These are phyloP conservation scores for Fusarium haematococcum DNA, from an alignment of 2,329 filamentous ascomycete genomes.

Conservation along the genomic window DNA sequence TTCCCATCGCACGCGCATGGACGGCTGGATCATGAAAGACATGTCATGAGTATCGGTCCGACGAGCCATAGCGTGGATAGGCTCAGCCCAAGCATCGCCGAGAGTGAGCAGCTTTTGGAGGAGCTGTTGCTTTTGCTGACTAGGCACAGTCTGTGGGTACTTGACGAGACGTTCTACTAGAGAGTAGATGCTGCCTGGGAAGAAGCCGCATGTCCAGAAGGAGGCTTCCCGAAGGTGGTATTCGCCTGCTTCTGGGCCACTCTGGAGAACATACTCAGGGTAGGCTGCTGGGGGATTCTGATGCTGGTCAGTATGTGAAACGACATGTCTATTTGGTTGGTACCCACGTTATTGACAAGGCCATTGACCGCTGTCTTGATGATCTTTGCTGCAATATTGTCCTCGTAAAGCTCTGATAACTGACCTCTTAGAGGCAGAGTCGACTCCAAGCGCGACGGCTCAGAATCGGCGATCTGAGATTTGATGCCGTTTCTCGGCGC, in stretches of 20 bases:
- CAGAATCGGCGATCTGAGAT: background rate
- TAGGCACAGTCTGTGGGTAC: slow-evolving; percentile 44
- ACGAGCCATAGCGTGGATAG: slow-evolving; percentile 46
- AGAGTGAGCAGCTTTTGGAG: slow-evolving; percentile 31
- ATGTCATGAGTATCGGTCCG: slow-evolving; percentile 66
- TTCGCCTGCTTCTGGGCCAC: slow-evolving; percentile 24
- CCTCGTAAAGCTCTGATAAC: slow-evolving; percentile 29
- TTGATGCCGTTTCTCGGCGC: background rate
- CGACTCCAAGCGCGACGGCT: background rate
- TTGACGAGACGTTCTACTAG: slow-evolving; percentile 49
- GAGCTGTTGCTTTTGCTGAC: slow-evolving; percentile 32
- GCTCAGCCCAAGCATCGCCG: slow-evolving; percentile 49
- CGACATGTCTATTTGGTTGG: too few relatives aligned
- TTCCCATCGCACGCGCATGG: slow-evolving; percentile 61
- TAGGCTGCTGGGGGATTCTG: slow-evolving; percentile 35
- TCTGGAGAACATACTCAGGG: slow-evolving; percentile 39
- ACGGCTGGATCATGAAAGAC: slow-evolving; percentile 65
- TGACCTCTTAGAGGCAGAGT: background rate
- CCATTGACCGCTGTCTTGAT: slow-evolving; percentile 24
- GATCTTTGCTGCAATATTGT: slow-evolving; percentile 37
- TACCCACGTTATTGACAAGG: slow-evolving; percentile 26
- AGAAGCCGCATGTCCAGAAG: slow-evolving; percentile 56
- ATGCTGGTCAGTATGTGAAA: background rate
- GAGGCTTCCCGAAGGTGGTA: slow-evolving; percentile 36
- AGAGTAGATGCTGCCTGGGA: slow-evolving; percentile 52